Evolutionary conservation across 2,329 filamentous ascomycete species (phyloP).

Genomic region (Aureobasidium sp.): DNA sequence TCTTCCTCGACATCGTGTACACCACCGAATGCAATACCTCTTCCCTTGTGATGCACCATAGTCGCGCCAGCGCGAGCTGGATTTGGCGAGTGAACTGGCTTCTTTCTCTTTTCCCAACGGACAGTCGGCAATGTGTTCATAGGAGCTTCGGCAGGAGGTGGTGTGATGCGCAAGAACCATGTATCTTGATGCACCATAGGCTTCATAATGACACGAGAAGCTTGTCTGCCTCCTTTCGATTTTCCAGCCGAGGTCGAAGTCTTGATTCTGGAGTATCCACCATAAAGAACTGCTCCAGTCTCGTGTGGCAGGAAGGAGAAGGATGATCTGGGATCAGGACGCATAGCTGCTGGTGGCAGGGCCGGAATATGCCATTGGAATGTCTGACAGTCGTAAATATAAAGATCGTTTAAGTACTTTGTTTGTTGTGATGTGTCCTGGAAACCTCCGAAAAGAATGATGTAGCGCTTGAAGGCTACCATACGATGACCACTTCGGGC

Average conservation of each 20-base stretch:
- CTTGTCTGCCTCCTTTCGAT: constrained; percentile 53
- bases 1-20: constrained; percentile 55
- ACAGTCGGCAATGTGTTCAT: constrained; percentile 62
- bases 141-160: constrained; percentile 60
- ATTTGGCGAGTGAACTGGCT: constrained; percentile 79
- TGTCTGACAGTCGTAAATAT: constrained; percentile 88
- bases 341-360: constrained; percentile 69
- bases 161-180: constrained; percentile 79
- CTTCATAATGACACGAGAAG: constrained; percentile 67
- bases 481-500: constrained; percentile 80
- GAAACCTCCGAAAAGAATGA: constrained; percentile 92
- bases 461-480: constrained; percentile 96
- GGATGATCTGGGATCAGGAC: constrained; percentile 84
- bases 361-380: constrained; percentile 77
- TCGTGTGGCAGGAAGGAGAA: constrained; percentile 92
- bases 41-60: constrained; percentile 89
- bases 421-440: constrained; percentile 95
- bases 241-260: constrained; percentile 53
- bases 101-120: constrained; percentile 89
- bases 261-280: constrained; percentile 91
- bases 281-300: constrained; percentile 79
- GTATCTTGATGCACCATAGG: constrained; percentile 92
- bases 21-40: constrained; percentile 88
- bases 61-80: constrained; percentile 81
- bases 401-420: constrained; percentile 86